Conservation (phyloP, 2,329 filamentous ascomycete genomes). For the Leptographium lundbergii region DNA sequence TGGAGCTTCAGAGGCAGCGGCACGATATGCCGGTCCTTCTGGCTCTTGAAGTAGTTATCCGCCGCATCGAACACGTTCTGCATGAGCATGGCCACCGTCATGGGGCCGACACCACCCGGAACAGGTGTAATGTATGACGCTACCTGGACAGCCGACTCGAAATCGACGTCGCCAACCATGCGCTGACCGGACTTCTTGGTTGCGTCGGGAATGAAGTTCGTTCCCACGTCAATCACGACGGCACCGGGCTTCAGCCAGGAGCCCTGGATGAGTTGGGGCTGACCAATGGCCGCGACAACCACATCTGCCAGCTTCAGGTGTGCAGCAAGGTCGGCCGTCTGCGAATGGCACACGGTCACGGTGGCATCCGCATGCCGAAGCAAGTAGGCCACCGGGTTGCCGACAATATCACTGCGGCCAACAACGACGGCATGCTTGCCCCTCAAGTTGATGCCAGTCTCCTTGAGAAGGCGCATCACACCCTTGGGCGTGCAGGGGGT, state of each 20-base stretch:
- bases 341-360: slow-evolving; percentile 91
- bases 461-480: slow-evolving; percentile 82
- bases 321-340: slow-evolving; percentile 59
- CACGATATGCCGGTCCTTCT: slow-evolving; percentile 66
- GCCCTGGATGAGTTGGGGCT: slow-evolving; percentile 78
- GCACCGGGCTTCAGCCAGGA: slow-evolving; percentile 90
- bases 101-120: slow-evolving; percentile 90
- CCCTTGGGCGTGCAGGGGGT: slow-evolving; percentile 94
- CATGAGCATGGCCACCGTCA: slow-evolving; percentile 97
- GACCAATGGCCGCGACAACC: slow-evolving; percentile 82
- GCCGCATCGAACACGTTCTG: slow-evolving; percentile 90
- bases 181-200: slow-evolving; percentile 86
- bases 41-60: slow-evolving; percentile 65
- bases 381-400: slow-evolving; percentile 90
- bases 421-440: slow-evolving; percentile 94
- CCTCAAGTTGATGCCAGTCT: slow-evolving; percentile 67
- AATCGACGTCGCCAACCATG: slow-evolving; percentile 92
- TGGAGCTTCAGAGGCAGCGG: slow-evolving; percentile 74
- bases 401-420: slow-evolving; percentile 92
- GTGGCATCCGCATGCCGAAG: slow-evolving; percentile 93
- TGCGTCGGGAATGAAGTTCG: slow-evolving; percentile 83
- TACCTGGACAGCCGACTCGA: slow-evolving; percentile 68
- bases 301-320: slow-evolving; percentile 79
- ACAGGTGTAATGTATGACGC: slow-evolving; percentile 93
- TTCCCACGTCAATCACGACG: slow-evolving; percentile 96